phyloP scores from a whole-genome alignment of 768 basidiomycete genomes.

The Porpolomopsis calyptriformis region DNA sequence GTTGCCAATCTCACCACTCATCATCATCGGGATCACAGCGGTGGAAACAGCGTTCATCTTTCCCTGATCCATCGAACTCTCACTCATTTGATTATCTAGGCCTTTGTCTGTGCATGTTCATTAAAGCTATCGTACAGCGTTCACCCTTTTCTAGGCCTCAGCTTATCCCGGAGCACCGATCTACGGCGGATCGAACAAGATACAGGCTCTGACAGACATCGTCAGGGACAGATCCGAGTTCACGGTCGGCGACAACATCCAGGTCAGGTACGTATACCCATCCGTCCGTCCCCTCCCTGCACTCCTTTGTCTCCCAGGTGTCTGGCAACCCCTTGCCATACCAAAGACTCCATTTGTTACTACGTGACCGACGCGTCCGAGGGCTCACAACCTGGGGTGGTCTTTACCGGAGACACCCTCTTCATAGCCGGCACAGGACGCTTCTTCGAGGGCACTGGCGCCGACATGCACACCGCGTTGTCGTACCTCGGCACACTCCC shows the following conservation, averaged over 20 bases:
- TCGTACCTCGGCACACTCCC: conserved; percentile 65
- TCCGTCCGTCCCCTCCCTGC: background rate
- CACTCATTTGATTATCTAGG: conserved; percentile 19
- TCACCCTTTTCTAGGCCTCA: conserved; percentile 23
- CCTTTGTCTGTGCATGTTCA: conserved; percentile 35
- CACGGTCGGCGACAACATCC: conserved; percentile 53
- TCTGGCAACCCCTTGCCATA: conserved; percentile 86
- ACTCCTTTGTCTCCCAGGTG: conserved; percentile 36
- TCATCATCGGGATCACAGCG: conserved; percentile 84
- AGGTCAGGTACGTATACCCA: conserved; percentile 38
- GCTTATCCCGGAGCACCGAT: conserved; percentile 41
- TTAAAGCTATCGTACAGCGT: background rate
- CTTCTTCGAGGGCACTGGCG: conserved; percentile 82
- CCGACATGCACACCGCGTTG: conserved; percentile 73
- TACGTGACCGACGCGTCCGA: conserved; percentile 48
- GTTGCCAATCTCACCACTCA: conserved; percentile 81
- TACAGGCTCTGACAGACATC: conserved; percentile 55
- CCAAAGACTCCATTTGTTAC: conserved; percentile 93
- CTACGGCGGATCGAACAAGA: conserved; percentile 73
- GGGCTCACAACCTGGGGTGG: conserved; percentile 50
- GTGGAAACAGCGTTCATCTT: conserved; percentile 62
- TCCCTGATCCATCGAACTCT: conserved; percentile 2
- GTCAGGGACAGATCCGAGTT: conserved; percentile 80
- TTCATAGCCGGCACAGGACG: conserved; percentile 85
- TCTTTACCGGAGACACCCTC: conserved; percentile 93